Base-by-base conservation (phyloP, 2,329 filamentous ascomycete species). In the Claviceps pazoutovae region DNA sequence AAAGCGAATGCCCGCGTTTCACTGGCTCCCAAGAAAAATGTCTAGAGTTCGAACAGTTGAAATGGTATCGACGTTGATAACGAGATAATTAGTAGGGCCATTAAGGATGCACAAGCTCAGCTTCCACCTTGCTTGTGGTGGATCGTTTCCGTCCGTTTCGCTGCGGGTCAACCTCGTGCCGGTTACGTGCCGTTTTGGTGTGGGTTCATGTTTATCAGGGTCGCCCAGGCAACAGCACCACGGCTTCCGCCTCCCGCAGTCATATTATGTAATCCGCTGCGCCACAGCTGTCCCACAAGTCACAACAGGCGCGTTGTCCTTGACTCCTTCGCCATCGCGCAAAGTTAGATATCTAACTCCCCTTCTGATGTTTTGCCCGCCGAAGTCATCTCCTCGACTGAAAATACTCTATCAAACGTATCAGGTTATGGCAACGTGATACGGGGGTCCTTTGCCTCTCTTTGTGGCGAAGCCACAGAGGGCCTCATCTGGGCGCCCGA, bases 211-310 rank as follows among this genome's bases (percentile, higher is more conserved):
- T 55, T 55, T 56, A 53, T 51, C 52, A 34, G n/a, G 1, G 50
- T 56, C 37, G 54, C 42, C 41, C 48, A 51, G 54, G 51, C 49
- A 55, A 56, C 51, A 21, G 8, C 30, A 5, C 19, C 36, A 19
- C 23, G 7, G 7, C 26, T 8, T 2, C 23, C 23, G 23, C 23
- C 23, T 19, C 6, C 23, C 6, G 23, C 23, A 26, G 23, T 7
- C 23, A 26, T 9, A 34, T 34, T 11, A 34, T 34, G 26, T 30
- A 34, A 11, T 23, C 34, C 2, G 9, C 45, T 21, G 42, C 21
- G 48, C 53, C 51, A 50, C 30, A 4, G 13, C 5, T 34, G 4
- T 37, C n/a, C 23, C 46, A 36, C 30, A 38, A 4, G 14, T 19
- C 2, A 19, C 19, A 19, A 19, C 19, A 19, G 19, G 19, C 19